Base-by-base conservation (phyloP, 345 rosid genomes). In the Raphanus sativus region DNA sequence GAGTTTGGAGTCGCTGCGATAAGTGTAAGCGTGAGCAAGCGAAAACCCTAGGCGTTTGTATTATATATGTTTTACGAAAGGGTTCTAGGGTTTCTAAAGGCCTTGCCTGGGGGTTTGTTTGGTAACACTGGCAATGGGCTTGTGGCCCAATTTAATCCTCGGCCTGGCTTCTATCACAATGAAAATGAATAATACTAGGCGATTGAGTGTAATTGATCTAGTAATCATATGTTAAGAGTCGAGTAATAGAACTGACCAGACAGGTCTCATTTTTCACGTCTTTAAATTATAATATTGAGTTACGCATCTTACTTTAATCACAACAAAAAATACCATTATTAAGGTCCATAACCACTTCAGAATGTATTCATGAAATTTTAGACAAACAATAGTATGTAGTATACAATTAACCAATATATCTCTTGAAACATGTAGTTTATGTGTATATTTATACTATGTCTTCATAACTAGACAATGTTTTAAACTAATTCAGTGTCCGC, bases 31-130 rank as follows among this genome's bases (percentile, higher is more conserved):
- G 77, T 48, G 64, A 61, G 13, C 0, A 12, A 2, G 69, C 54
- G 70, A 50, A 61, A 66, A 28, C 70, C 77, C 77, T 60, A 52
- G 29, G 4, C 29, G 38, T 60, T 60, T 59, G 6, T 13, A 8
- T 15, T 73, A 48, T 78, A 71, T 78, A 78, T 36, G 45, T 50
- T 32, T 50, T 21, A 21, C 0, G 10, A 12, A 38, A 26, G 32
- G 25, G 33, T 66, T 17, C 61, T 78, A 78, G 81, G 81, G 81
- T 73, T 78, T 73, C 73, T 59, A 24, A n/a, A 71, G 73, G 42
- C 70, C 36, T 15, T 28, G 28, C 28, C 28, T 3, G 2, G 17
- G 21, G 21, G 52, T 1, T 42, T 12, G n/a, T 2, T 12, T 42
- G 10, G 13, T 45, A 45, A 45, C 17, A 50, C 16, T 42, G n/a